Conservation (phyloP, 2,329 filamentous ascomycete genomes). For the Ilyonectria robusta region DNA sequence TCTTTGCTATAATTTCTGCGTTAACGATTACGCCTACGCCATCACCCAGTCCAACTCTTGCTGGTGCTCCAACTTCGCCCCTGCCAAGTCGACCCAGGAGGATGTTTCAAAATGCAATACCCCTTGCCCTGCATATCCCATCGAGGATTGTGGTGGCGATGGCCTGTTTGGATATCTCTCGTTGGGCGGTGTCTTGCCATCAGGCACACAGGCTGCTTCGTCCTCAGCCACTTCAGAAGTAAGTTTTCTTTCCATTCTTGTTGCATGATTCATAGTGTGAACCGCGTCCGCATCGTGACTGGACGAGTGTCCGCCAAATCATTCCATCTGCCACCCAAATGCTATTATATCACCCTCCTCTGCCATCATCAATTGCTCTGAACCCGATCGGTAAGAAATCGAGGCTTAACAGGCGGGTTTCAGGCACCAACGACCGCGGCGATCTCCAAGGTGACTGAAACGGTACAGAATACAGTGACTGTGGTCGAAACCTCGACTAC, state of each 20-base stretch:
- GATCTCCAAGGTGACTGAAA: slow-evolving; percentile 54
- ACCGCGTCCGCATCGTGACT: slow-evolving; percentile 35
- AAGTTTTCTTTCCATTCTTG: slow-evolving; percentile 42
- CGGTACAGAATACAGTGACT: slow-evolving; percentile 52
- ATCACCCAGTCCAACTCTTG: slow-evolving; percentile 76
- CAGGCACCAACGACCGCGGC: slow-evolving; percentile 48
- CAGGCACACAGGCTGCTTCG: slow-evolving; percentile 64
- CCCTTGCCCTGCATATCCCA: slow-evolving; percentile 77
- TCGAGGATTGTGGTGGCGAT: slow-evolving; percentile 75
- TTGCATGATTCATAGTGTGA: slow-evolving; percentile 37
- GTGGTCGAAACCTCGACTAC: slow-evolving; percentile 41
- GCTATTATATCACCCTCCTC: slow-evolving; percentile 19
- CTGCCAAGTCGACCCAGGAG: slow-evolving; percentile 60
- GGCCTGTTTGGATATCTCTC: slow-evolving; percentile 77
- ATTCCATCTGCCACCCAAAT: slow-evolving; percentile 28
- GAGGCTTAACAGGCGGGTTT: slow-evolving; percentile 47
- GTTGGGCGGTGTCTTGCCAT: slow-evolving; percentile 63
- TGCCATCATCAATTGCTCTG: slow-evolving; percentile 25
- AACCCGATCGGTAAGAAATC: slow-evolving; percentile 43
- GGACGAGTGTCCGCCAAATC: slow-evolving; percentile 43
- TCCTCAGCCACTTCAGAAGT: slow-evolving; percentile 47
- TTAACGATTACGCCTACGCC: slow-evolving; percentile 73
- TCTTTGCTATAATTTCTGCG: slow-evolving; percentile 74
- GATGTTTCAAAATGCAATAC: slow-evolving; percentile 65
- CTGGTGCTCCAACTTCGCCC: slow-evolving; percentile 82